Conservation (phyloP, 2,329 filamentous ascomycete species). For the Fusarium multiceps region DNA sequence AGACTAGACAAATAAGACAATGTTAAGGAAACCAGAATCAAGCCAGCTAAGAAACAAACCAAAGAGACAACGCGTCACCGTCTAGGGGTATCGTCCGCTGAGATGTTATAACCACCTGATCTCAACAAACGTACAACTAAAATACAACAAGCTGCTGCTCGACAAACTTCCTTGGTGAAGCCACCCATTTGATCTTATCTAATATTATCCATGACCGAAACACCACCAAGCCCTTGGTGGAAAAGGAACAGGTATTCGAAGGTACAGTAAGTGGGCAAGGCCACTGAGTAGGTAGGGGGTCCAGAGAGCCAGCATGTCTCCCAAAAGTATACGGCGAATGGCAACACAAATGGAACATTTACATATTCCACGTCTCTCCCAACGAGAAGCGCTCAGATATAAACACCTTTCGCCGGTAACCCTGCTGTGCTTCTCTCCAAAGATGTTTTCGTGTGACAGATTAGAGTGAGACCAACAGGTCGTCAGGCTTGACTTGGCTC, state of each 20-base stretch:
- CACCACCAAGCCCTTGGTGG: slow-evolving; percentile 48
- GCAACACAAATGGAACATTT: slow-evolving; percentile 40
- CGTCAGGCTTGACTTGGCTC: slow-evolving; percentile 12
- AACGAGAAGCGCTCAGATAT: slow-evolving; percentile 25
- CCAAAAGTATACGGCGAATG: slow-evolving; percentile 48
- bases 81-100: slow-evolving; percentile 47
- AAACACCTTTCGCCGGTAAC: slow-evolving; percentile 36
- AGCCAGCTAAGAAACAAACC: slow-evolving; percentile 53
- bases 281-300: slow-evolving; percentile 29
- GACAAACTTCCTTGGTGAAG: slow-evolving; percentile 42
- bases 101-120: slow-evolving; percentile 49
- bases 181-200: slow-evolving; percentile 50
- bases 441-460: slow-evolving; percentile 28
- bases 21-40: slow-evolving; percentile 52
- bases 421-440: slow-evolving; percentile 40
- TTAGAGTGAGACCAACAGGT: slow-evolving; percentile 25
- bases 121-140: slow-evolving; percentile 52
- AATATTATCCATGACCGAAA: slow-evolving; percentile 48
- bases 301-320: slow-evolving; percentile 30
- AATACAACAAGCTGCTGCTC: slow-evolving; percentile 55
- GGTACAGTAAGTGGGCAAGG: slow-evolving; percentile 42
- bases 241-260: slow-evolving; percentile 45
- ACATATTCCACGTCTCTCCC: slow-evolving; percentile 33
- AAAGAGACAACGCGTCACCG: slow-evolving; percentile 49
- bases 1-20: slow-evolving; percentile 44